These are phyloP conservation scores for Phylloporus scabripes DNA, from an alignment of 768 basidiomycete genomes.

Conservation along the genomic window DNA sequence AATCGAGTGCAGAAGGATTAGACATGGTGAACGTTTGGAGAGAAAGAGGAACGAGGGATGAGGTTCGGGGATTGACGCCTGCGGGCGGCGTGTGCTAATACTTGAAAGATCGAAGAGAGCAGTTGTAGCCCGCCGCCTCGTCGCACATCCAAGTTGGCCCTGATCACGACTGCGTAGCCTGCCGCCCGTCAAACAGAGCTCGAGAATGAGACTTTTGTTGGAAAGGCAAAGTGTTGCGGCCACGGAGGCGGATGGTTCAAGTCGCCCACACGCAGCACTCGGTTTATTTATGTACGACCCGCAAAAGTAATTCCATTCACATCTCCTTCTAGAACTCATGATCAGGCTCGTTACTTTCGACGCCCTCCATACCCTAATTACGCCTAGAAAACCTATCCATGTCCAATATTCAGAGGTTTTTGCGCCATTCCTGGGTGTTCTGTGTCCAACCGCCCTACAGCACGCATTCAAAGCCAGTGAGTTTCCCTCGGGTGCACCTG, in stretches of 20 bases:
- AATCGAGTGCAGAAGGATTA: constrained; percentile 22
- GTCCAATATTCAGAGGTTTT: constrained; percentile 60
- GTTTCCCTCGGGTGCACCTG: not conserved
- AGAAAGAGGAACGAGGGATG: constrained; percentile 10
- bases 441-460: constrained; percentile 49
- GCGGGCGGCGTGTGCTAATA: constrained; percentile 18
- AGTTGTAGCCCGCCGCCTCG: constrained; percentile 13
- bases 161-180: constrained; percentile 12
- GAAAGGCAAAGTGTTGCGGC: constrained; percentile 12
- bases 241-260: constrained; percentile 3
- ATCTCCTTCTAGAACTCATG: constrained; percentile 6
- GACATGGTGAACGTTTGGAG: constrained; percentile 27
- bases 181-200: constrained; percentile 2
- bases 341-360: constrained; percentile 77
- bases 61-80: constrained; percentile 25
- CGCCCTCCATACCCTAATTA: constrained; percentile 67
- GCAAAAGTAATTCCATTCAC: constrained; percentile 1
- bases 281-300: constrained; percentile 16
- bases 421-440: constrained; percentile 56
- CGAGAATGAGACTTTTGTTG: not conserved
- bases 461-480: constrained; percentile 57
- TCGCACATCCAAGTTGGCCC: constrained; percentile 17
- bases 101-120: constrained; percentile 10
- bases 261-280: constrained; percentile 7
- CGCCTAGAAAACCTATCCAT: constrained; percentile 62